These are phyloP conservation scores for Casuarina cunninghamiana DNA, from an alignment of 306 rosid genomes.

Conservation along the genomic window DNA sequence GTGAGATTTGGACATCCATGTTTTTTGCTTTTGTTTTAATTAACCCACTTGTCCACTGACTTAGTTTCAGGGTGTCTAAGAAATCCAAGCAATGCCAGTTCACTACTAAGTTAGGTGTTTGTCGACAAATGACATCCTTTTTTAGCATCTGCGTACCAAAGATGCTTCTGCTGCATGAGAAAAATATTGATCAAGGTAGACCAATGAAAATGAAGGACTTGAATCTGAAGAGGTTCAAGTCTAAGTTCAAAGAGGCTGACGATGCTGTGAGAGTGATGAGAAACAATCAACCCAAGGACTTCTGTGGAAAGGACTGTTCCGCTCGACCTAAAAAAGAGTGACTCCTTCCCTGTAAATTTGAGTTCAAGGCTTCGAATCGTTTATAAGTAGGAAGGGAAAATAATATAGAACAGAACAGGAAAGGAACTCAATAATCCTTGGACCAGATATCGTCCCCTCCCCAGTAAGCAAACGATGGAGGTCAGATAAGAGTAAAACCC, in stretches of 20 bases:
- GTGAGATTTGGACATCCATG: no score
- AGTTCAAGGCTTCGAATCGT: not conserved
- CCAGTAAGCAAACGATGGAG: no score
- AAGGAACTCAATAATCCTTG: no score
- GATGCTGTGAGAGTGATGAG: not conserved
- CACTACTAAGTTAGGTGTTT: no score
- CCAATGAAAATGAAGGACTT: not conserved
- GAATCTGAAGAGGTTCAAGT: not conserved
- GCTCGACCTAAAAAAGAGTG: not conserved
- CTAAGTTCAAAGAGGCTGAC: slow-evolving; percentile 1
- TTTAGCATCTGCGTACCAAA: not conserved
- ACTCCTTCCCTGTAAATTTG: not conserved
- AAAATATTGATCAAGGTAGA: not conserved
- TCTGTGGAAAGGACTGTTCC: not conserved
- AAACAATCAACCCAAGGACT: not conserved
- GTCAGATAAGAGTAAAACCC: no score
- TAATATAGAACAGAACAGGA: not conserved
- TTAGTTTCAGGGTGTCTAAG: no score
- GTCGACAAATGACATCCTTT: not conserved
- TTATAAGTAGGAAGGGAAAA: not conserved
- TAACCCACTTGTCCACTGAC: no score
- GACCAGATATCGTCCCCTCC: no score
- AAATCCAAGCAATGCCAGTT: no score
- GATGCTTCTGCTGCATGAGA: not conserved
- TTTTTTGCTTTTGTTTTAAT: no score